phyloP scores from a whole-genome alignment of 2,329 filamentous ascomycete species.

The Apiospora saccharicola region DNA sequence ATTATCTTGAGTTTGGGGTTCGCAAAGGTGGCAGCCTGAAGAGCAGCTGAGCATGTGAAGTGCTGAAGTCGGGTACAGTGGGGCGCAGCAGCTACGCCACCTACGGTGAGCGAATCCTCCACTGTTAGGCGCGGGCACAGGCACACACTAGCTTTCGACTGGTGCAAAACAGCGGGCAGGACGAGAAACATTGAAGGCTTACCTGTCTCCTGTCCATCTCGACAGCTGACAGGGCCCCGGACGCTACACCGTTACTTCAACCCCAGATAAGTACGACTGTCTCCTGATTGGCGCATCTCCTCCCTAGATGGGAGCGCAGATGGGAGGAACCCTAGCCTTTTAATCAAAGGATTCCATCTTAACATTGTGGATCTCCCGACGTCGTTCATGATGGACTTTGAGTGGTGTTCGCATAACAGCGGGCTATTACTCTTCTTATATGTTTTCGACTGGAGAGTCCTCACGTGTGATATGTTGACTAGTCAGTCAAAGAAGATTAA shows the following conservation, averaged over 20 bases:
- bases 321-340: background rate
- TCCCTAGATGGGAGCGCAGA: background rate
- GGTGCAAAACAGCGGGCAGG: background rate
- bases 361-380: background rate
- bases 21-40: background rate
- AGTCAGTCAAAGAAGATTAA: no score
- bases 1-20: background rate
- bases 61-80: conserved; percentile 2
- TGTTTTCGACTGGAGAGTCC: no score
- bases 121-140: background rate
- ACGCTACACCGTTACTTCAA: background rate
- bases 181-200: background rate
- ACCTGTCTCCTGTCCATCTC: background rate
- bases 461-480: background rate
- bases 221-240: background rate
- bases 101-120: background rate
- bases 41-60: background rate
- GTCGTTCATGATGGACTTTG: background rate
- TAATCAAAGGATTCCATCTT: background rate
- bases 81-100: conserved; percentile 9
- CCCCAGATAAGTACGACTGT: background rate
- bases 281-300: background rate
- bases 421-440: no score
- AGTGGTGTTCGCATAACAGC: background rate
- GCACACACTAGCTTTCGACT: background rate